A percentile compares a stretch with the other conserved stretches of the same genome.
Evolutionary conservation across 768 basidiomycete genomes (phyloP).

Genomic region (Tylopilus balloui): DNA sequence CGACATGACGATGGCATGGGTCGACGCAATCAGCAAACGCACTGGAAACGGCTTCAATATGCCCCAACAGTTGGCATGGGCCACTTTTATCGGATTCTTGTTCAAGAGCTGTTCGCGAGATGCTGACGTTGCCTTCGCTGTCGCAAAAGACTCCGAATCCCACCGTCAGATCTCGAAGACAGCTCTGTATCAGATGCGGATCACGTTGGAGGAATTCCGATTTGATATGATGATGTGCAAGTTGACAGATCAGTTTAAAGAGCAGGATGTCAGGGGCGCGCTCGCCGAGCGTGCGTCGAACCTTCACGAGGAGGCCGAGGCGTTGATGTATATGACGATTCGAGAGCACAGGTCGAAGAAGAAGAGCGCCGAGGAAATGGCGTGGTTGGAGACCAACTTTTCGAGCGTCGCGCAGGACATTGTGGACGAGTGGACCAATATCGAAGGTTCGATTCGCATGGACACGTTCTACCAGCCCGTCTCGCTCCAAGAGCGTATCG

Average conservation of each 20-base stretch:
- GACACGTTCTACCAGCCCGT: conserved; percentile 50
- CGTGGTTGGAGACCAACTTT: conserved; percentile 47
- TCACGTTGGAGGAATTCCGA: conserved; percentile 46
- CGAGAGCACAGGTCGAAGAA: conserved; percentile 23
- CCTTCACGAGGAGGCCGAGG: conserved; percentile 7
- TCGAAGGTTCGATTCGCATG: conserved; percentile 36
- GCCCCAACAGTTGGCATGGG: conserved; percentile 42
- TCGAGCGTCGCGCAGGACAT: conserved; percentile 34
- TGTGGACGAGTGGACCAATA: conserved; percentile 42
- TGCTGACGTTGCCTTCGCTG: conserved; percentile 39
- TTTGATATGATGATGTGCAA: conserved; percentile 40
- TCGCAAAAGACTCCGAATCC: conserved; percentile 47
- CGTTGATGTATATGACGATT: conserved; percentile 3
- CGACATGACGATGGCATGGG: conserved; percentile 41
- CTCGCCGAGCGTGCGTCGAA: conserved; percentile 21
- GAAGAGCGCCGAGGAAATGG: conserved; percentile 14
- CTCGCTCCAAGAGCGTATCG: conserved; percentile 49
- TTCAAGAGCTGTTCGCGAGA: conserved; percentile 45
- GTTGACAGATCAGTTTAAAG: conserved; percentile 14
- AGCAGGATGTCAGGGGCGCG: conserved; percentile 13
- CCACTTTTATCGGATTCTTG: conserved; percentile 42
- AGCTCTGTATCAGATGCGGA: conserved; percentile 40
- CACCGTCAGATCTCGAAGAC: conserved; percentile 50
- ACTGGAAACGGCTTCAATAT: conserved; percentile 14
- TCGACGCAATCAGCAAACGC: conserved; percentile 31